Base-by-base conservation (phyloP, 2,329 filamentous ascomycete genomes). In the Ilyonectria destructans region DNA sequence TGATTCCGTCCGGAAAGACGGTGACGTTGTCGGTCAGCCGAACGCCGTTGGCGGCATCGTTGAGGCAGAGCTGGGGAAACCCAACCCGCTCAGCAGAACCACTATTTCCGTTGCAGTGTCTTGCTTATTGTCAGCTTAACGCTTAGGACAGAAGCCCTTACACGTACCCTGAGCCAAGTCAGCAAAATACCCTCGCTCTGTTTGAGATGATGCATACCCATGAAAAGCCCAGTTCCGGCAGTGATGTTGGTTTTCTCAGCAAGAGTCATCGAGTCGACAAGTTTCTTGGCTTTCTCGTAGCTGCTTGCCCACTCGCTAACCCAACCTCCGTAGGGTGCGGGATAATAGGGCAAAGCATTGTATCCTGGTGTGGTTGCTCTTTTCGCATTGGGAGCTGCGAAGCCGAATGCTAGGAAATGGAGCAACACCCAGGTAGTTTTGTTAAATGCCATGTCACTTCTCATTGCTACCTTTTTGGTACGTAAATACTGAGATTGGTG, bases 171-270 rank as follows among this genome's bases (percentile, higher is more conserved):
- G 13, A 5, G 21, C n/a, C 1, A 43, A 37, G 49, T 73, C 45
- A 73, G 57, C 12, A 2, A 8, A 15, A 2, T 13, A 3, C 3
- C 1, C 6, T 4, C 2, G 1, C 55, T 33, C 6, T 35, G 17
- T 2, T 19, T n/a, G 1, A 10, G 8, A 35, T 7, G 9, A 13
- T 17, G 35, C 62, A 17, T 77, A 84, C 88, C 92, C 92, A 94
- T 95, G 70, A 86, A 91, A 48, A 91, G 86, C 1, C 92, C 92
- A 1, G 88, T 91, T 4, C 93, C 93, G 1, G 88, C 88, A 0
- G 92, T 94, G 58, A 95, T 86, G 76, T 95, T 95, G 4, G 92
- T 91, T 82, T 95, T 96, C 78, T 95, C 93, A 2, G 92, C 92
- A 63, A 96, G 80, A 0, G 92, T 95, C 92, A 96, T 93, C 55